phyloP scores from a whole-genome alignment of 2,329 filamentous ascomycete genomes.

The Cadophora malorum region DNA sequence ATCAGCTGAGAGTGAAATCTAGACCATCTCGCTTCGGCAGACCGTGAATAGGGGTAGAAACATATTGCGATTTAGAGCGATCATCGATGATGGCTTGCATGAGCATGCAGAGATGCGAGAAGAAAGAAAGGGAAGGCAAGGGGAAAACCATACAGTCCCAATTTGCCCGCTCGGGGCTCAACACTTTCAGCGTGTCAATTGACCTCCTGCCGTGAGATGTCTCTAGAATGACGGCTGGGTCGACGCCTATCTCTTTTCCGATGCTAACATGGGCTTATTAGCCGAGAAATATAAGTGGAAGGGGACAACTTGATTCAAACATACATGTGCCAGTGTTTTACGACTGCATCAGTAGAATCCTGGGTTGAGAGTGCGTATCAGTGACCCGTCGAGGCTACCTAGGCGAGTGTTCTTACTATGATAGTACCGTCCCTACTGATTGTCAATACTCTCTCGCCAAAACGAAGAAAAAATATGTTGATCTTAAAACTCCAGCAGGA shows the following conservation, averaged over 20 bases:
- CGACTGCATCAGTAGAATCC: constrained; percentile 75
- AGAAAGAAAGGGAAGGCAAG: not conserved
- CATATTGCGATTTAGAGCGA: too few relatives aligned
- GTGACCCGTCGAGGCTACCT: not conserved
- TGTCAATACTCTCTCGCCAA: not conserved
- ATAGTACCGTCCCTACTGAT: constrained; percentile 64
- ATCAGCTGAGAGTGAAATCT: constrained; percentile 1
- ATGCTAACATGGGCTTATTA: constrained; percentile 56
- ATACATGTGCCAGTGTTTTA: constrained; percentile 74
- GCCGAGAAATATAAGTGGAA: constrained; percentile 15
- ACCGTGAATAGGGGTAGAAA: not conserved
- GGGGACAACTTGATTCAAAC: constrained; percentile 1
- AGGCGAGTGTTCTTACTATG: constrained; percentile 55
- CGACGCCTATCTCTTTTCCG: constrained; percentile 81
- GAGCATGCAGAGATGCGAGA: not conserved
- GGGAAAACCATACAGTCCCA: constrained; percentile 80
- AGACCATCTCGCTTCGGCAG: not conserved
- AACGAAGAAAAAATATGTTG: not conserved
- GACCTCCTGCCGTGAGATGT: constrained; percentile 90
- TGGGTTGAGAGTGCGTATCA: not conserved
- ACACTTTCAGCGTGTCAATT: constrained; percentile 82
- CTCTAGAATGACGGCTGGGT: constrained; percentile 82
- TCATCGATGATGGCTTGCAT: not conserved
- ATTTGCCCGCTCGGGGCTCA: constrained; percentile 80
- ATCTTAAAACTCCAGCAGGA: not conserved